A percentile compares a stretch with the other conserved stretches of the same genome.
Evolutionary conservation across 345 rosid species (phyloP).

Genomic region (Pugionium dolabratum): DNA sequence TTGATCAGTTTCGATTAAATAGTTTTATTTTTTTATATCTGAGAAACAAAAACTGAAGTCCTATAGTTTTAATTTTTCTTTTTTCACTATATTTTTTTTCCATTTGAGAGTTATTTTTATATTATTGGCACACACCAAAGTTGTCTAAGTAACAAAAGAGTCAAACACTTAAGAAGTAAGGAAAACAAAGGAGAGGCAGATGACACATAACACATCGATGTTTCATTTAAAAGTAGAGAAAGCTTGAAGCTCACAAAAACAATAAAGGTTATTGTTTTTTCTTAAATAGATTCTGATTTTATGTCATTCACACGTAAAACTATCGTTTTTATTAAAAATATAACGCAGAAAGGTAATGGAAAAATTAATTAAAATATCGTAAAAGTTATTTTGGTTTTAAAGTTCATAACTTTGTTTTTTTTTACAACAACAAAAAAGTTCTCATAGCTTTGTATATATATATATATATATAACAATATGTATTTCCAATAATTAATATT

Average conservation of each 20-base stretch:
- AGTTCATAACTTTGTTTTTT: slow-evolving; percentile 1
- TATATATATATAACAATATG: too few relatives aligned
- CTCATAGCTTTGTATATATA: too few relatives aligned
- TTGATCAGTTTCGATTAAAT: too few relatives aligned
- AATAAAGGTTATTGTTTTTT: slow-evolving; percentile 21
- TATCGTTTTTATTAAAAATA: too few relatives aligned
- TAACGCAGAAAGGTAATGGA: slow-evolving; percentile 11
- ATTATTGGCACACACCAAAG: too few relatives aligned
- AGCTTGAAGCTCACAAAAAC: slow-evolving; percentile 73
- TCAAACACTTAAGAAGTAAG: slow-evolving; percentile 37
- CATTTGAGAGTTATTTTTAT: too few relatives aligned
- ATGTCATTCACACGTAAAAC: slow-evolving; percentile 27
- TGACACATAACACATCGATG: slow-evolving; percentile 30
- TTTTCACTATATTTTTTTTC: too few relatives aligned
- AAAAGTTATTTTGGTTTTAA: slow-evolving; percentile 1
- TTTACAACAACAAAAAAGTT: too few relatives aligned
- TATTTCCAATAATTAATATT: too few relatives aligned
- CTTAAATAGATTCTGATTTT: slow-evolving; percentile 32
- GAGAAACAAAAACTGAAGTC: too few relatives aligned
- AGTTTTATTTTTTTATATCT: too few relatives aligned
- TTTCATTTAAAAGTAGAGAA: slow-evolving; percentile 28
- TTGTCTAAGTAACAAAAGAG: slow-evolving; percentile 8
- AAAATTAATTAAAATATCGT: neutral
- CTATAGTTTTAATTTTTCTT: too few relatives aligned
- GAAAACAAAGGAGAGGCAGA: slow-evolving; percentile 31